Conservation (phyloP, 306 rosid species). For the Hylodesmum podocarpum region DNA sequence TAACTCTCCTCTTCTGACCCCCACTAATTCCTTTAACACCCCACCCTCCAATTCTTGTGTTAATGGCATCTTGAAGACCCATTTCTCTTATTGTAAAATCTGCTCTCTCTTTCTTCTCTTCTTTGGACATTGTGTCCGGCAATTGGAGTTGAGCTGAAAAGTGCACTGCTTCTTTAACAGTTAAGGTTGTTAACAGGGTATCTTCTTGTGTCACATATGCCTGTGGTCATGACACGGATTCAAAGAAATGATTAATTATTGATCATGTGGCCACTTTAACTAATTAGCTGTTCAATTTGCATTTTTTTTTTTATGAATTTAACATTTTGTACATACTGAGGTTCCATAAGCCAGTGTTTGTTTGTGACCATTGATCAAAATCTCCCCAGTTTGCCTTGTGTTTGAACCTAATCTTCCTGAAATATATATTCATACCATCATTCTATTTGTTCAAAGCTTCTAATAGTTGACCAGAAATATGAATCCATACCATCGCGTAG, state of each 20-base stretch:
- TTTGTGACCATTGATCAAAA: neutral
- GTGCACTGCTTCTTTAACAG: constrained; percentile 41
- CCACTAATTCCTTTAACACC: constrained; percentile 46
- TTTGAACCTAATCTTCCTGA: neutral
- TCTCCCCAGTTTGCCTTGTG: neutral
- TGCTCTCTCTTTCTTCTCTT: constrained; percentile 53
- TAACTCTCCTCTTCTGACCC: constrained; percentile 57
- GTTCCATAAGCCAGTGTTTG: neutral
- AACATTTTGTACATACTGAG: neutral
- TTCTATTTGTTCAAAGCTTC: neutral
- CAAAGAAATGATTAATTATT: neutral
- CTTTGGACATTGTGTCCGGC: constrained; percentile 40
- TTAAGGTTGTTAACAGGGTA: constrained; percentile 42
- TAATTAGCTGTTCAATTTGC: neutral
- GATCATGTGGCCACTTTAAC: no score
- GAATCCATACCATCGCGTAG: neutral
- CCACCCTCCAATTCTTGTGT: constrained; percentile 62
- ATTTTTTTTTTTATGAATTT: neutral
- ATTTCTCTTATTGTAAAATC: constrained; percentile 48
- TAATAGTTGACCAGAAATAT: no score
- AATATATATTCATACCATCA: neutral
- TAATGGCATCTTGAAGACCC: constrained; percentile 48
- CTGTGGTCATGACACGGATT: neutral
- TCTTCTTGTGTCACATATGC: constrained; percentile 63
- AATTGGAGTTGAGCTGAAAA: constrained; percentile 57